Base-by-base conservation (phyloP, 2,329 filamentous ascomycete species). In the Clarireedia homoeocarpa region DNA sequence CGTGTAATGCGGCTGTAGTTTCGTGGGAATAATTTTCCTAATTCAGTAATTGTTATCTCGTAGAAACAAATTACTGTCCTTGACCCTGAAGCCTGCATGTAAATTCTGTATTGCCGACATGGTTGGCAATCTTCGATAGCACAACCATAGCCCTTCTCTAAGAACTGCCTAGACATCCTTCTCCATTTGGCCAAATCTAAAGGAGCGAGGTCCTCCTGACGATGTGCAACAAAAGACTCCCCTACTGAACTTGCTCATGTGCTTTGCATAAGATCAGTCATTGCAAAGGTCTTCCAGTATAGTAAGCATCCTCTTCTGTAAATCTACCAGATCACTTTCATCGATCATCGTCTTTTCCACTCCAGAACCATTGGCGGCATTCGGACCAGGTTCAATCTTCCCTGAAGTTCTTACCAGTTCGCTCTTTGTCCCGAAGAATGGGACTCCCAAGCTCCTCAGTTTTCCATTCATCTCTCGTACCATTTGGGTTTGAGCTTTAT, bases 401-500 rank as follows among this genome's bases (percentile, higher is more conserved):
- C 66, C 68, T 3, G 69, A 62, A 23, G 75, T 58, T 15, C 59
- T 67, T 24, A 81, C 69, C 36, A 78, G 63, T 10, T 73, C 71
- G 42, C 69, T 62, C 55, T 72, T 73, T 27, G 79, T 77, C 5
- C 76, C 77, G 63, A 84, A 85, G 65, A 85, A 85, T 0, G 82
- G 82, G 38, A 85, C 76, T 7, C 78, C 81, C 34, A 86, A 66
- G 6, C 69, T 71, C 56, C 79, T 79, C 48, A 88, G 67, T 60
- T 82, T 80, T 1, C 70, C 67, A 6, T 72, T 74, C 69, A 85
- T 80, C 14, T 77, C 77, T n/a, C 74, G 72, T 0, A 78, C 75
- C 83, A 88, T 85, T 10, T 79, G 73, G 42, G 70, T 70, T 51
- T 79, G 77, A 2, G 82, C 83, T 54, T 73, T 75, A 62, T 85